These are phyloP conservation scores for Alternaria rosae DNA, from an alignment of 2,329 filamentous ascomycete genomes.

Conservation along the genomic window DNA sequence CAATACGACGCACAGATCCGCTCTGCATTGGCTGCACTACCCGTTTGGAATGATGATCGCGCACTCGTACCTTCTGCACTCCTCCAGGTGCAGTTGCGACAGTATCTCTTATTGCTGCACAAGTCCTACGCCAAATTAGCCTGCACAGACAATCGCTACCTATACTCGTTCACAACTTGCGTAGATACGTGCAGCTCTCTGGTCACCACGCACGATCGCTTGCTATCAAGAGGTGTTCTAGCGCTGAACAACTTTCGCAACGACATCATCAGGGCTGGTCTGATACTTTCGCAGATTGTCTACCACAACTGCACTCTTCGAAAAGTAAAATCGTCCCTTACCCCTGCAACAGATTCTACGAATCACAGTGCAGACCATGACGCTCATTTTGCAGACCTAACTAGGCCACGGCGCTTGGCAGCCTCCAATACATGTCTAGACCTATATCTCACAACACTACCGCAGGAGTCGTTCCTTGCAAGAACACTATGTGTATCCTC, in stretches of 20 bases:
- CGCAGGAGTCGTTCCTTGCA: conserved; percentile 35
- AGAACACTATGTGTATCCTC: conserved; percentile 36
- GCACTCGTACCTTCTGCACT: conserved; percentile 29
- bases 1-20: conserved; percentile 43
- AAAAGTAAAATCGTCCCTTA: conserved; percentile 9
- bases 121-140: conserved; percentile 42
- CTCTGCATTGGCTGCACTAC: conserved; percentile 29
- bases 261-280: conserved; percentile 38
- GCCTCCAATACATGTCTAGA: conserved; percentile 4
- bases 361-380: conserved; percentile 11
- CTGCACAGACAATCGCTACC: conserved; percentile 33
- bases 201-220: conserved; percentile 30
- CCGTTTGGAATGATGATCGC: conserved; percentile 32
- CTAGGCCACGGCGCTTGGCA: neutral
- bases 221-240: conserved; percentile 30
- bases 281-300: conserved; percentile 36
- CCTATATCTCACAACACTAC: conserved; percentile 27
- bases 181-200: conserved; percentile 40
- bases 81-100: conserved; percentile 43
- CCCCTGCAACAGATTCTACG: conserved; percentile 1
- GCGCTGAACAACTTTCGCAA: conserved; percentile 39
- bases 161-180: conserved; percentile 42
- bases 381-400: conserved; percentile 9
- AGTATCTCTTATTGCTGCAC: conserved; percentile 47
- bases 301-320: conserved; percentile 34